A percentile compares a stretch with the other conserved stretches of the same genome.
Evolutionary conservation across 2,329 filamentous ascomycete genomes (phyloP).

Genomic region (Calycina marina): DNA sequence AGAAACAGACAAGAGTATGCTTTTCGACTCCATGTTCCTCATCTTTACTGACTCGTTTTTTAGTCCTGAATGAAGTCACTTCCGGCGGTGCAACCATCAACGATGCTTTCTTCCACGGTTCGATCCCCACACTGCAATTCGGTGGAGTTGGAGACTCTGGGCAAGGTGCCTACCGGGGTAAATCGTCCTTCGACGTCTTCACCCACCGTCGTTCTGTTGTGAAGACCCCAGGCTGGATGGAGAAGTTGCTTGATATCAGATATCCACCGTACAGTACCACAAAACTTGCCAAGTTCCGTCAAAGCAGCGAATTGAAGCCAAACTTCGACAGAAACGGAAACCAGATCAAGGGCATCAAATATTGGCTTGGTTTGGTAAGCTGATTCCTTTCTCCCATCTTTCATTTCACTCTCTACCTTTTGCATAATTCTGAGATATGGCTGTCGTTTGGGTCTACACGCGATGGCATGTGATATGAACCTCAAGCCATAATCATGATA

Average conservation of each 20-base stretch:
- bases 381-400: too few relatives aligned
- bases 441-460: neutral
- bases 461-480: too few relatives aligned
- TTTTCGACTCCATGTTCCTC: conserved; percentile 18
- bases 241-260: conserved; percentile 49
- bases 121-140: conserved; percentile 58
- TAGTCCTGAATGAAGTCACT: conserved; percentile 45
- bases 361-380: conserved; percentile 38
- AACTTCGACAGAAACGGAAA: conserved; percentile 49
- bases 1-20: conserved; percentile 56
- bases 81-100: conserved; percentile 55
- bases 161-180: conserved; percentile 62
- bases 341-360: conserved; percentile 33
- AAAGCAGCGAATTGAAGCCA: conserved; percentile 31
- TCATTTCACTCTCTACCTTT: neutral
- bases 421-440: neutral
- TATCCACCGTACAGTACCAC: conserved; percentile 44
- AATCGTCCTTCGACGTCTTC: conserved; percentile 55
- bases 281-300: conserved; percentile 29
- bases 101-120: conserved; percentile 56
- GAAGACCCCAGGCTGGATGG: conserved; percentile 51
- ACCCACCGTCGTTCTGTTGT: conserved; percentile 44
- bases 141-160: conserved; percentile 75
- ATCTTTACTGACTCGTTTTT: conserved; percentile 5
- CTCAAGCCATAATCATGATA: too few relatives aligned